Evolutionary conservation across 1,284 basidiomycete genomes (phyloP).

Genomic region (Leccinum subrobustum): DNA sequence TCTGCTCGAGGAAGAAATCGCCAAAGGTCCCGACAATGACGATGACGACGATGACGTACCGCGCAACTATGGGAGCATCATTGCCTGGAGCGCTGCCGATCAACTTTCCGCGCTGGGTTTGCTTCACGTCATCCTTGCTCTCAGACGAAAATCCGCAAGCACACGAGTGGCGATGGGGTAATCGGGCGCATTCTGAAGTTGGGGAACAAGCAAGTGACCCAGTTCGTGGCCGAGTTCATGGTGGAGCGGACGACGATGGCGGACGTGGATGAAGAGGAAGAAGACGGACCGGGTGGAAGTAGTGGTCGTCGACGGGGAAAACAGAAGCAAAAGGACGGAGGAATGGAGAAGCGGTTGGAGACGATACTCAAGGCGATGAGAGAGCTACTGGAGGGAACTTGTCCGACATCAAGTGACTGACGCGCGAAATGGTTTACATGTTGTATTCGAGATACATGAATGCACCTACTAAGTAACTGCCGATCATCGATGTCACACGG

Average conservation of each 20-base stretch:
- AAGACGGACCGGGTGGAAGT: slow-evolving; percentile 31
- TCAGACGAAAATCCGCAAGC: slow-evolving; percentile 45
- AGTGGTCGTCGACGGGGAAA: slow-evolving; percentile 29
- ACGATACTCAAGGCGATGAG: slow-evolving; percentile 54
- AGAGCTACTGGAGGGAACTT: slow-evolving; percentile 61
- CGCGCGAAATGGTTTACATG: background rate
- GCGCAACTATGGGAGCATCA: too few relatives aligned
- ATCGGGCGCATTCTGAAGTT: slow-evolving; percentile 68
- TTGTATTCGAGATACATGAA: background rate
- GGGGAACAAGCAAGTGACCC: slow-evolving; percentile 62
- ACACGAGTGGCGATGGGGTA: slow-evolving; percentile 79
- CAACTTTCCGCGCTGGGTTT: too few relatives aligned
- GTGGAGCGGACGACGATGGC: slow-evolving; percentile 43
- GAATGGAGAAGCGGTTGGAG: slow-evolving; percentile 40
- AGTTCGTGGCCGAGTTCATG: slow-evolving; percentile 77
- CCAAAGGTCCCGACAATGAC: too few relatives aligned
- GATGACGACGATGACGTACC: too few relatives aligned
- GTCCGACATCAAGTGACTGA: slow-evolving; percentile 39
- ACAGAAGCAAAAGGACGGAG: slow-evolving; percentile 18
- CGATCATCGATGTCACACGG: too few relatives aligned
- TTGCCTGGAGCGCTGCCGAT: too few relatives aligned
- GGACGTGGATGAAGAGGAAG: slow-evolving; percentile 42
- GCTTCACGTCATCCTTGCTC: too few relatives aligned
- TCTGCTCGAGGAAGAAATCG: too few relatives aligned
- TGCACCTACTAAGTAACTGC: too few relatives aligned